Conservation (phyloP, 306 rosid species). For the Dryas alaskensis region DNA sequence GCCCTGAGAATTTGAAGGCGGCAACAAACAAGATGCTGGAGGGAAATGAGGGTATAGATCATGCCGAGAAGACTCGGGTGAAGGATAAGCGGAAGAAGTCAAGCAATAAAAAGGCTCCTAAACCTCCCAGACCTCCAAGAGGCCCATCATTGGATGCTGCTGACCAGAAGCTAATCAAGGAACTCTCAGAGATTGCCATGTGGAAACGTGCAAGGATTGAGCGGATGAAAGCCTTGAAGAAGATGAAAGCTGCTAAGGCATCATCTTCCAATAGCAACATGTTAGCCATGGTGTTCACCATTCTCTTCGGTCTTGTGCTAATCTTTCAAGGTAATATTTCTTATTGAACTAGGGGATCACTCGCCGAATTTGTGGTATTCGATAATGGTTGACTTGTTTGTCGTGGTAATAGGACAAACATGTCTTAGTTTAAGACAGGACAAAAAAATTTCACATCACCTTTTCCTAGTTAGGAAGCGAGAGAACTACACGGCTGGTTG, state of each 20-base stretch:
- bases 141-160: constrained; percentile 83
- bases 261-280: constrained; percentile 50
- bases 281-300: constrained; percentile 67
- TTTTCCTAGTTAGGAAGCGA: not conserved
- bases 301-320: constrained; percentile 73
- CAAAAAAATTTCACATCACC: not conserved
- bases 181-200: constrained; percentile 75
- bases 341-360: not conserved
- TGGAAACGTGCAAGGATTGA: constrained; percentile 77
- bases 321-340: constrained; percentile 66
- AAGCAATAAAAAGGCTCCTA: constrained; percentile 61
- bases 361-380: not conserved
- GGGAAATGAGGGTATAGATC: constrained; percentile 27
- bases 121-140: constrained; percentile 94
- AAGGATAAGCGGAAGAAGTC: constrained; percentile 77
- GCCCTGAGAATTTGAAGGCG: constrained; percentile 34
- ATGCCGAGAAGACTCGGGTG: constrained; percentile 31
- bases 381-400: not conserved
- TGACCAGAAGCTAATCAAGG: constrained; percentile 72
- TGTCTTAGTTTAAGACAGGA: not conserved
- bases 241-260: constrained; percentile 64
- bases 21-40: constrained; percentile 37
- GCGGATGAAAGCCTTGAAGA: constrained; percentile 75
- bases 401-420: no score
- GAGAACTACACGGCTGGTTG: not conserved